Evolutionary conservation across 2,329 filamentous ascomycete genomes (phyloP).

Genomic region (Teratosphaeria gauchensis): DNA sequence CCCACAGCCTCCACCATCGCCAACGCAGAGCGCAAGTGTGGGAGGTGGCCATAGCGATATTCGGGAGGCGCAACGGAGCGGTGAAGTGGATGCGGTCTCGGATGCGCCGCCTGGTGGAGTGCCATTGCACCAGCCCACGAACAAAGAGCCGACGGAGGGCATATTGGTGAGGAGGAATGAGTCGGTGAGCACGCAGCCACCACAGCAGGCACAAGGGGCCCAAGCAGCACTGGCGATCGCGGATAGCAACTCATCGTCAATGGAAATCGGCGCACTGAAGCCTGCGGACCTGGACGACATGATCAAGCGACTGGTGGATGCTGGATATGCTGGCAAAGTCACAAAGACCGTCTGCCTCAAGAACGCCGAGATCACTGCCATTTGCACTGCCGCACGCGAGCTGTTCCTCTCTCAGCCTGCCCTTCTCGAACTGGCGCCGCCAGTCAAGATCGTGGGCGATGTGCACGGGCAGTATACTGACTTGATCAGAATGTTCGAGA

Average conservation of each 20-base stretch:
- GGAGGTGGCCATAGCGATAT: conserved; percentile 68
- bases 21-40: conserved; percentile 66
- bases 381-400: conserved; percentile 82
- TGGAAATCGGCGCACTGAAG: conserved; percentile 71
- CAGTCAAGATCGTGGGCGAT: conserved; percentile 96
- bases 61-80: conserved; percentile 68
- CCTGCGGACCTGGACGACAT: conserved; percentile 93
- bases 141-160: conserved; percentile 68
- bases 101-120: conserved; percentile 71
- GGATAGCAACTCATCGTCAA: conserved; percentile 3
- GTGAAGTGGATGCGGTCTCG: conserved; percentile 90
- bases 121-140: conserved; percentile 39
- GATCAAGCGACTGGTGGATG: conserved; percentile 87
- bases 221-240: conserved; percentile 22
- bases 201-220: conserved; percentile 14
- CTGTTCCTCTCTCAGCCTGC: conserved; percentile 86
- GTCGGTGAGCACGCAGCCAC: conserved; percentile 1
- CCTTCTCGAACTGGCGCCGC: conserved; percentile 80
- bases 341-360: conserved; percentile 96
- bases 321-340: conserved; percentile 90
- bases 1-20: conserved; percentile 62
- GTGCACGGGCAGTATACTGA: conserved; percentile 96
- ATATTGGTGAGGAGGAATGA: conserved; percentile 66
- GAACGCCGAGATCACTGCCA: conserved; percentile 92
- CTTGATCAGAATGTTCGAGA: conserved; percentile 92